phyloP scores from a whole-genome alignment of 176 grass and related monocot genomes.

The Zizania latifolia region DNA sequence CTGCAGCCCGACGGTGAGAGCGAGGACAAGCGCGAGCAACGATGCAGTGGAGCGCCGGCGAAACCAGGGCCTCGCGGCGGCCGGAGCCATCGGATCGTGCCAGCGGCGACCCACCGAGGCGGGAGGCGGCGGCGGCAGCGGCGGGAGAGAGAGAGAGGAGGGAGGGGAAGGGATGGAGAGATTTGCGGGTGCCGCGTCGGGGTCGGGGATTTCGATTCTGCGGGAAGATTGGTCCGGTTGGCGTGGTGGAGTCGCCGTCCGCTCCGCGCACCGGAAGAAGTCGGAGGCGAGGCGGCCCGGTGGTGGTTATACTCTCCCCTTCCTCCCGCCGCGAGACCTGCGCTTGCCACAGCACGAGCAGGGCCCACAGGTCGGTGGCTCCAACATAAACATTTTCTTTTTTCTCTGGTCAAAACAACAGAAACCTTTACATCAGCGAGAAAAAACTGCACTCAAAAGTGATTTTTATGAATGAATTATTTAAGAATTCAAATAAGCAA shows the following conservation, averaged over 20 bases:
- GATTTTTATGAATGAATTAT: too few relatives aligned
- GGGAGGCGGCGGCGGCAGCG: not conserved
- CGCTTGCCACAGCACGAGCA: not conserved
- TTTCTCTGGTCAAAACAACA: too few relatives aligned
- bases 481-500: too few relatives aligned
- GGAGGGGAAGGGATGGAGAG: not conserved
- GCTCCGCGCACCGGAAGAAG: not conserved
- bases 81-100: slow-evolving; percentile 43
- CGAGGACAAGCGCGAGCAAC: not conserved
- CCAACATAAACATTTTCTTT: too few relatives aligned
- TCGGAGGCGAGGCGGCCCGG: not conserved
- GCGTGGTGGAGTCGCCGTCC: slow-evolving; percentile 24
- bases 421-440: too few relatives aligned
- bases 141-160: not conserved
- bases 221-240: slow-evolving; percentile 19
- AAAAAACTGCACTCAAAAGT: not conserved
- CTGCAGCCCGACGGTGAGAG: not conserved
- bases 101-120: not conserved
- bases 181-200: slow-evolving; percentile 27
- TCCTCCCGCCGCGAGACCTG: slow-evolving; percentile 17
- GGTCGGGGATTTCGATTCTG: slow-evolving; percentile 23
- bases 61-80: not conserved
- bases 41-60: slow-evolving; percentile 14
- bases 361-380: not conserved
- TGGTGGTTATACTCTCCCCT: not conserved